Conservation (phyloP, 495 filamentous ascomycete species). For the Evansstolkia leycettana region DNA sequence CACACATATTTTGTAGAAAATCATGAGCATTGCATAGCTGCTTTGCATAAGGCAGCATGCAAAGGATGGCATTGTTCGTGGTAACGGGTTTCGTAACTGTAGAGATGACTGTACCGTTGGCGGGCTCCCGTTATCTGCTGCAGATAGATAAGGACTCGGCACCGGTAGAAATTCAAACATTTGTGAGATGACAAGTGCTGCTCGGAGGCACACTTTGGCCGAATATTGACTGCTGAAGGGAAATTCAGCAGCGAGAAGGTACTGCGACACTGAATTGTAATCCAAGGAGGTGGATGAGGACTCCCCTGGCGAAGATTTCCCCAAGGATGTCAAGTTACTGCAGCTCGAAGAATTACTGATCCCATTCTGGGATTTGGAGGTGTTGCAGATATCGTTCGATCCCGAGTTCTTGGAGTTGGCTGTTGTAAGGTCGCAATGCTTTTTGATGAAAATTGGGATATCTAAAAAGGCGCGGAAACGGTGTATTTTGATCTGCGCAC, state of each 20-base stretch:
- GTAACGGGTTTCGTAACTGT: slow-evolving; percentile 12
- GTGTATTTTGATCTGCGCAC: slow-evolving; percentile 49
- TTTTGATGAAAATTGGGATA: slow-evolving; percentile 45
- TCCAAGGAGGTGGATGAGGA: slow-evolving; percentile 24
- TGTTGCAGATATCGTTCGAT: slow-evolving; percentile 15
- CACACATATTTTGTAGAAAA: slow-evolving; percentile 35
- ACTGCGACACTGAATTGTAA: slow-evolving; percentile 20
- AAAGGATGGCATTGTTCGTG: slow-evolving; percentile 48
- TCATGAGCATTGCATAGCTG: slow-evolving; percentile 50
- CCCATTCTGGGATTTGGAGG: slow-evolving; percentile 12
- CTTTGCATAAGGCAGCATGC: slow-evolving; percentile 53
- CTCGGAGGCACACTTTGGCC: slow-evolving; percentile 39
- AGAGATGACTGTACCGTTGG: too few relatives aligned
- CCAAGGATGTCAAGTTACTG: slow-evolving; percentile 21
- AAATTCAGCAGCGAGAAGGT: slow-evolving; percentile 24
- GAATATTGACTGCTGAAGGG: slow-evolving; percentile 43
- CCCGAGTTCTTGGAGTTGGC: slow-evolving; percentile 14
- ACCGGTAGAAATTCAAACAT: slow-evolving; percentile 39
- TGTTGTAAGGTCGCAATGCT: slow-evolving; percentile 43
- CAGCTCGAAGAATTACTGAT: slow-evolving; percentile 21
- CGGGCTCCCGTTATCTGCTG: not conserved
- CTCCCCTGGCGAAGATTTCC: slow-evolving; percentile 21
- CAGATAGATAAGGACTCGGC: slow-evolving; percentile 14
- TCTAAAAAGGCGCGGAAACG: slow-evolving; percentile 50
- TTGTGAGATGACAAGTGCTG: slow-evolving; percentile 37